Percentiles rank a stretch among this genome's conserved stretches.
These are phyloP conservation scores for Volvariella surrecta DNA, from an alignment of 1,284 basidiomycete species.

Conservation along the genomic window DNA sequence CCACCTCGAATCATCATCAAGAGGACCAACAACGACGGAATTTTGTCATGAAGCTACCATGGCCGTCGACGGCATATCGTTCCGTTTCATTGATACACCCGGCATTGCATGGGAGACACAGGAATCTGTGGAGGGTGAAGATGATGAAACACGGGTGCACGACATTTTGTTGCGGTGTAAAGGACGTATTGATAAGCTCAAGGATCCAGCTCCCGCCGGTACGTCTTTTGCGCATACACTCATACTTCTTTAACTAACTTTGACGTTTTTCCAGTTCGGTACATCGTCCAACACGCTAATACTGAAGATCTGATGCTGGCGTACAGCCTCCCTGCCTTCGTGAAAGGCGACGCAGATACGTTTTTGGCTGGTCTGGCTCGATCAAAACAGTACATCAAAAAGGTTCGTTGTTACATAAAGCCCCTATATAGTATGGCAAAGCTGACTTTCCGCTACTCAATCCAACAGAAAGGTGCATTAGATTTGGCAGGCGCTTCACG, in stretches of 20 bases:
- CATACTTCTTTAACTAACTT: constrained; percentile 6
- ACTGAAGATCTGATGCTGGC: constrained; percentile 83
- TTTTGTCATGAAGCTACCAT: constrained; percentile 56
- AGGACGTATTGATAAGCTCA: constrained; percentile 83
- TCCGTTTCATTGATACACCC: constrained; percentile 78
- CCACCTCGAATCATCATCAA: constrained; percentile 40
- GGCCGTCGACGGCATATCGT: constrained; percentile 32
- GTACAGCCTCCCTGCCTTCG: constrained; percentile 83
- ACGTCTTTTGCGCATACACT: too few relatives aligned
- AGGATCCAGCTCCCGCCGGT: constrained; percentile 79
- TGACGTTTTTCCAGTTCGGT: constrained; percentile 42
- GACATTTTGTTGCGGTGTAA: constrained; percentile 76
- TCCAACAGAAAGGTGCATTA: constrained; percentile 57
- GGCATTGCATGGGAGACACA: constrained; percentile 58
- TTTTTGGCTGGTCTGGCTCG: constrained; percentile 85
- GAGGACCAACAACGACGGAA: constrained; percentile 63
- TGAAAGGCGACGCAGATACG: constrained; percentile 58
- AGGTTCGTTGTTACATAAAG: constrained; percentile 35
- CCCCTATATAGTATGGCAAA: neutral
- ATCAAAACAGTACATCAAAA: constrained; percentile 73
- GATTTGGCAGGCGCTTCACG: constrained; percentile 80
- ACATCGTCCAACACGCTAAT: constrained; percentile 68
- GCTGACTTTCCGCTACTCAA: neutral
- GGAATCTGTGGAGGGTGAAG: constrained; percentile 32
- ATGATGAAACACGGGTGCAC: constrained; percentile 41